Evolutionary conservation across 371 early-diverging fungal genomes (phyloP).

Genomic region (Rhizomucor miehei): DNA sequence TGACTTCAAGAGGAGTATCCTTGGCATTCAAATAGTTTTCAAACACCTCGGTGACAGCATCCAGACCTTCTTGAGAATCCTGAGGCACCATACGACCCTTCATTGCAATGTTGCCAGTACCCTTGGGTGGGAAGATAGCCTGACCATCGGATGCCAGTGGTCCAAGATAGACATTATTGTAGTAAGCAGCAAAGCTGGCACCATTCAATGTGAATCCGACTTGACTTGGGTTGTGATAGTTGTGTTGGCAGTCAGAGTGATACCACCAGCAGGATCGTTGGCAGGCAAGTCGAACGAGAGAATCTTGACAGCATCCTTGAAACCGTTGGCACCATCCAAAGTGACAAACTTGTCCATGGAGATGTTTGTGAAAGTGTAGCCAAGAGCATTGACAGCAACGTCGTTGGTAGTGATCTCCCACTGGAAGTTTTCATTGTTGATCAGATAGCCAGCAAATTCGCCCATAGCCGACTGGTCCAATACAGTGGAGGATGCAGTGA

Average conservation of each 20-base stretch:
- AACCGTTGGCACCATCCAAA: conserved; percentile 50
- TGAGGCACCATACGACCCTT: conserved; percentile 55
- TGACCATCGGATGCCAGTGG: conserved; percentile 35
- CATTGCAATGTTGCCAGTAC: conserved; percentile 31
- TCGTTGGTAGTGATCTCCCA: conserved; percentile 54
- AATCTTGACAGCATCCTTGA: conserved; percentile 54
- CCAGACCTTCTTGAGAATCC: conserved; percentile 41
- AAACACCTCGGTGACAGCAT: conserved; percentile 52
- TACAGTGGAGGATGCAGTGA: conserved; percentile 47
- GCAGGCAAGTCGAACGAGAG: conserved; percentile 53
- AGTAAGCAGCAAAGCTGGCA: conserved; percentile 36
- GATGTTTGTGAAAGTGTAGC: conserved; percentile 55
- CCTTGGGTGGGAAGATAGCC: conserved; percentile 35
- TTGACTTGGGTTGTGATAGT: conserved; percentile 52
- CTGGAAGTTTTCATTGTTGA: conserved; percentile 50
- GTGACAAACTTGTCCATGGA: conserved; percentile 52
- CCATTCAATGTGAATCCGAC: conserved; percentile 48
- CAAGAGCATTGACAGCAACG: conserved; percentile 58
- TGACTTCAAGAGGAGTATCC: conserved; percentile 44
- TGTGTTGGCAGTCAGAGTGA: conserved; percentile 48
- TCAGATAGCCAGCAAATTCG: conserved; percentile 52
- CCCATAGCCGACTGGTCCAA: conserved; percentile 41
- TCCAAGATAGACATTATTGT: conserved; percentile 25
- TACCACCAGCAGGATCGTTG: conserved; percentile 56
- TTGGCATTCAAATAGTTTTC: conserved; percentile 50